These are phyloP conservation scores for Rhinocladiella mackenziei DNA, from an alignment of 2,329 filamentous ascomycete species.

Conservation along the genomic window DNA sequence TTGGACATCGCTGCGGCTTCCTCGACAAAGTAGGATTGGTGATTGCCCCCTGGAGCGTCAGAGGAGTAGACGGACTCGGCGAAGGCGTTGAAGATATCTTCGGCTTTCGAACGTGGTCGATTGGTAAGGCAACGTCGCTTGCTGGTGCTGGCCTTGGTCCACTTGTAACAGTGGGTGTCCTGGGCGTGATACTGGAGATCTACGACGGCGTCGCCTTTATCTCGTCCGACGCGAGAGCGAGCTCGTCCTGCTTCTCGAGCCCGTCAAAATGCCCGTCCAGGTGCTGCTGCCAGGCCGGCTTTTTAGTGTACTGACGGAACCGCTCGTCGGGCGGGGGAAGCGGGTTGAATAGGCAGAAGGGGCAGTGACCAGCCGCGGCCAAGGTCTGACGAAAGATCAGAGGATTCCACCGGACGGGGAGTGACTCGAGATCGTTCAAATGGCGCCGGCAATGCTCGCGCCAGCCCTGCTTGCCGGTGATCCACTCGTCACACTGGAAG, in stretches of 20 bases:
- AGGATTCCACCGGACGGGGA: conserved; percentile 25
- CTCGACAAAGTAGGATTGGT: background rate
- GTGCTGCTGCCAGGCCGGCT: conserved; percentile 9
- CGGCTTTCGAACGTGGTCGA: background rate
- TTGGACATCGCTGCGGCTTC: conserved; percentile 3
- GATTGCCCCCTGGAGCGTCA: background rate
- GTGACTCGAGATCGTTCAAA: conserved; percentile 26
- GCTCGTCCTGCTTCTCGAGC: conserved; percentile 7
- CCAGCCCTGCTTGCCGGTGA: conserved; percentile 22
- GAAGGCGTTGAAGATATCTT: background rate
- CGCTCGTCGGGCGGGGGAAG: conserved; percentile 1
- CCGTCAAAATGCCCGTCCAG: conserved; percentile 9
- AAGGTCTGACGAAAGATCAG: conserved; percentile 19
- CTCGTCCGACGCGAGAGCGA: conserved; percentile 12
- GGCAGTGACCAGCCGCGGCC: conserved; percentile 7
- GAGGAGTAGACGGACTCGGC: background rate
- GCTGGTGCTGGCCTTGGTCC: conserved; percentile 9
- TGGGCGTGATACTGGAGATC: conserved; percentile 13
- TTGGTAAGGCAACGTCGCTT: conserved; percentile 7
- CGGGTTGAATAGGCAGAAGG: conserved; percentile 11
- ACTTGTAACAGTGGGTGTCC: conserved; percentile 10
- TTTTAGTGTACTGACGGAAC: conserved; percentile 11
- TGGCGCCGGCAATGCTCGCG: conserved; percentile 24
- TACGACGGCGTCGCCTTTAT: conserved; percentile 9
- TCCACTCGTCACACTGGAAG: conserved; percentile 28